phyloP scores from a whole-genome alignment of 305 asterid genomes.

The Petunia hybrid region DNA sequence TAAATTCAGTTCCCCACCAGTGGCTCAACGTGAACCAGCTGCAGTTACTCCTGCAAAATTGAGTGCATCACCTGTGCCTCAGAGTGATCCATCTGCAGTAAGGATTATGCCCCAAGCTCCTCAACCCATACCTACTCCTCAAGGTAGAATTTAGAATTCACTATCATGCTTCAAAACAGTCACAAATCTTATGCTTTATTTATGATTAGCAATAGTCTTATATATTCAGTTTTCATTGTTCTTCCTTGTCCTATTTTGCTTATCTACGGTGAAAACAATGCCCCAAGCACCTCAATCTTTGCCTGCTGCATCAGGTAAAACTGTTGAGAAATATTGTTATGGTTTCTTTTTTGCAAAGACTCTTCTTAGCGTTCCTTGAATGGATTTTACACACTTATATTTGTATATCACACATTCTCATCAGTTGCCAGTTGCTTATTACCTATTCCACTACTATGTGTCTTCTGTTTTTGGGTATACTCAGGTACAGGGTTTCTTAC shows the following conservation, averaged over 20 bases:
- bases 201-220: conserved; percentile 6
- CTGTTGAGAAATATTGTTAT: conserved; percentile 31
- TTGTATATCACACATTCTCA: not conserved
- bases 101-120: conserved; percentile 65
- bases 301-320: conserved; percentile 71
- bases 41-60: conserved; percentile 59
- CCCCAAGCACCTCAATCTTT: conserved; percentile 66
- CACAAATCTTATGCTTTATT: conserved; percentile 17
- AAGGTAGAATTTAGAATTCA: conserved; percentile 47
- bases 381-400: not conserved
- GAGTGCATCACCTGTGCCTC: conserved; percentile 52
- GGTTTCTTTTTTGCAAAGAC: not conserved
- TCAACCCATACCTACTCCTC: conserved; percentile 55
- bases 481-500: not conserved
- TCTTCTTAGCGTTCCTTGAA: not conserved
- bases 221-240: conserved; percentile 16
- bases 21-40: conserved; percentile 62
- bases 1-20: conserved; percentile 50
- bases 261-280: conserved; percentile 58
- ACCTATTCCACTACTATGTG: not conserved
- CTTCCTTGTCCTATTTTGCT: conserved; percentile 35
- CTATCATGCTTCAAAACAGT: not conserved
- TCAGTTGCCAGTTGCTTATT: not conserved
- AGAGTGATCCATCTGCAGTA: conserved; percentile 56
- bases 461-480: not conserved